phyloP scores from a whole-genome alignment of 2,329 filamentous ascomycete species.

The Ophiostoma triangulosporum region DNA sequence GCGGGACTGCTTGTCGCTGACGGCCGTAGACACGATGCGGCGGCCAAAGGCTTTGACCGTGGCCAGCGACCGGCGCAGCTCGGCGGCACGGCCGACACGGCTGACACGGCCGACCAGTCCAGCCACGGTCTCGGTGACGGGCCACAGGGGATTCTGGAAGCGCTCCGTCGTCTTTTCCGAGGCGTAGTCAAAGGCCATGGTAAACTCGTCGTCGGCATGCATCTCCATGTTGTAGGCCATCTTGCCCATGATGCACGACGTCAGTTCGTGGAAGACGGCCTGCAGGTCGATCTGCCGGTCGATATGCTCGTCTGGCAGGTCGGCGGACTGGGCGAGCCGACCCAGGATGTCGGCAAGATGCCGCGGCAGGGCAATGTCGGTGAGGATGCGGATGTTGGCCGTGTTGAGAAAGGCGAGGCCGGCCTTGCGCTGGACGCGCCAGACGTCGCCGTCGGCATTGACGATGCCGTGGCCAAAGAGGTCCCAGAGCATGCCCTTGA shows the following conservation, averaged over 20 bases:
- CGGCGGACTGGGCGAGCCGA: constrained; percentile 20
- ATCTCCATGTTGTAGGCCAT: constrained; percentile 60
- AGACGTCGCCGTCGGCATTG: constrained; percentile 50
- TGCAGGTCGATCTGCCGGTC: constrained; percentile 47
- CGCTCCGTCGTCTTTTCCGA: constrained; percentile 46
- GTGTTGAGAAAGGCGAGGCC: constrained; percentile 45
- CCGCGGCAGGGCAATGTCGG: constrained; percentile 41
- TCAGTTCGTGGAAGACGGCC: constrained; percentile 48
- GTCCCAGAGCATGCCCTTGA: constrained; percentile 46
- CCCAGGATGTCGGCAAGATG: constrained; percentile 33
- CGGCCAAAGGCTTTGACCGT: constrained; percentile 42
- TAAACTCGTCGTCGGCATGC: constrained; percentile 46
- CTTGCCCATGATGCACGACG: constrained; percentile 51
- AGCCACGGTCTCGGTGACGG: constrained; percentile 40
- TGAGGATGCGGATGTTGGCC: constrained; percentile 42
- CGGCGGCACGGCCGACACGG: constrained; percentile 11
- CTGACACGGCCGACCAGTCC: constrained; percentile 17
- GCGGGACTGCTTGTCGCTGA: constrained; percentile 22
- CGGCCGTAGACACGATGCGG: constrained; percentile 42
- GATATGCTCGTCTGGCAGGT: constrained; percentile 20
- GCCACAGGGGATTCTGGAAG: constrained; percentile 54
- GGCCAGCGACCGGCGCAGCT: constrained; percentile 27
- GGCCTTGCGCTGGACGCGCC: constrained; percentile 49
- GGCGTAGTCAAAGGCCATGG: constrained; percentile 46
- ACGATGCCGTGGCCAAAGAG: constrained; percentile 55